These are phyloP conservation scores for Picea abies DNA, from an alignment of 83 land plant genomes.

Conservation along the genomic window DNA sequence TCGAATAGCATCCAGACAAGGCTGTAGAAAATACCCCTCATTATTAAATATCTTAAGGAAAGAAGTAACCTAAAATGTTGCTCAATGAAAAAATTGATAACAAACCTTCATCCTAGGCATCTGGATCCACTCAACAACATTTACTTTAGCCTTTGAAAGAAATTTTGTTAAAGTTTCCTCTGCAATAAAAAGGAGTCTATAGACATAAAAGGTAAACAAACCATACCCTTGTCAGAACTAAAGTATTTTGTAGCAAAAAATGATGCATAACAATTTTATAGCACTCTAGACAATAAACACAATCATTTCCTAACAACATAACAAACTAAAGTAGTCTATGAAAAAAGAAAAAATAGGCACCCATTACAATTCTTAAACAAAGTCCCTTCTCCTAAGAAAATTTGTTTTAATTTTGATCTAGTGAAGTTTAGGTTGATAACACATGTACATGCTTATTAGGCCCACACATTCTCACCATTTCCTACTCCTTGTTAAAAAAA, in stretches of 20 bases:
- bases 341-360: not conserved
- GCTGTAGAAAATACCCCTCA: too few relatives aligned
- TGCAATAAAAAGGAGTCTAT: slow-evolving; percentile 41
- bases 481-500: too few relatives aligned
- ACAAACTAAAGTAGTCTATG: not conserved
- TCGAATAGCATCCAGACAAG: too few relatives aligned
- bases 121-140: slow-evolving; percentile 60
- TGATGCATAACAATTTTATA: too few relatives aligned
- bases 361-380: not conserved
- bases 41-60: too few relatives aligned
- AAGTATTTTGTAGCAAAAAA: not conserved
- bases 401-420: not conserved
- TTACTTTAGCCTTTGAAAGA: slow-evolving; percentile 54
- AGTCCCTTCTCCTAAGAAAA: not conserved
- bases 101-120: slow-evolving; percentile 69
- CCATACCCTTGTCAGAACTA: too few relatives aligned
- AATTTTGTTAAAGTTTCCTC: slow-evolving; percentile 50
- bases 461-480: too few relatives aligned
- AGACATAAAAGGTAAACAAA: slow-evolving; percentile 18
- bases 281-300: too few relatives aligned
- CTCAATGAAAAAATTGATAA: not conserved
- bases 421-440: too few relatives aligned
- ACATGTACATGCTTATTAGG: too few relatives aligned
- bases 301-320: not conserved
- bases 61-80: too few relatives aligned